phyloP scores from a whole-genome alignment of 441 rosid species.

The Sinapis alba region DNA sequence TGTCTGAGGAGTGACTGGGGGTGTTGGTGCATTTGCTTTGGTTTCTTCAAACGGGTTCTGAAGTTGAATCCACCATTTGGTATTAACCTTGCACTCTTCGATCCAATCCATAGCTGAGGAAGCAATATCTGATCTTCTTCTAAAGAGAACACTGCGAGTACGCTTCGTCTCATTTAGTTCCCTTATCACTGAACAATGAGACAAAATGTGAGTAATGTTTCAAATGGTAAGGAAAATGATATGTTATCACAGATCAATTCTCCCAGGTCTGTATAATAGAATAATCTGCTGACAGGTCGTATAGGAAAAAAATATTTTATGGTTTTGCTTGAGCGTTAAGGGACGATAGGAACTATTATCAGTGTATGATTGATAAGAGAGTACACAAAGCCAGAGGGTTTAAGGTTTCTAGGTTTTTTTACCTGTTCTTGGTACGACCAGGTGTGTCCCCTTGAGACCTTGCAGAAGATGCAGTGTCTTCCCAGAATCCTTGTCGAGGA shows the following conservation, averaged over 20 bases:
- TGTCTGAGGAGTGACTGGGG: constrained; percentile 67
- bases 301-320: not conserved
- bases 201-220: constrained; percentile 7
- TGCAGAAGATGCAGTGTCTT: constrained; percentile 70
- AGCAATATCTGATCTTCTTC: constrained; percentile 58
- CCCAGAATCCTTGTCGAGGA: constrained; percentile 67
- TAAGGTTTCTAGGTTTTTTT: constrained; percentile 20
- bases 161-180: constrained; percentile 70
- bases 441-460: constrained; percentile 79
- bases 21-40: constrained; percentile 57
- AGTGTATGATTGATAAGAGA: not conserved
- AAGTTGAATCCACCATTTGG: constrained; percentile 80
- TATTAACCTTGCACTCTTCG: constrained; percentile 63
- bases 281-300: not conserved
- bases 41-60: constrained; percentile 67
- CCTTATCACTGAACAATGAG: constrained; percentile 56
- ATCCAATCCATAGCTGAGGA: constrained; percentile 74
- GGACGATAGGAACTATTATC: not conserved
- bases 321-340: too few species aligned
- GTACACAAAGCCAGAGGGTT: not conserved
- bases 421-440: constrained; percentile 83
- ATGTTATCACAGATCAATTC: not conserved
- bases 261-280: not conserved
- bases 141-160: constrained; percentile 46
- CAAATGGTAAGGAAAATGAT: not conserved